Evolutionary conservation across 2,329 filamentous ascomycete genomes (phyloP), one percentile per base, ranked within the genome.

Genomic region (Eutypa lata): DNA sequence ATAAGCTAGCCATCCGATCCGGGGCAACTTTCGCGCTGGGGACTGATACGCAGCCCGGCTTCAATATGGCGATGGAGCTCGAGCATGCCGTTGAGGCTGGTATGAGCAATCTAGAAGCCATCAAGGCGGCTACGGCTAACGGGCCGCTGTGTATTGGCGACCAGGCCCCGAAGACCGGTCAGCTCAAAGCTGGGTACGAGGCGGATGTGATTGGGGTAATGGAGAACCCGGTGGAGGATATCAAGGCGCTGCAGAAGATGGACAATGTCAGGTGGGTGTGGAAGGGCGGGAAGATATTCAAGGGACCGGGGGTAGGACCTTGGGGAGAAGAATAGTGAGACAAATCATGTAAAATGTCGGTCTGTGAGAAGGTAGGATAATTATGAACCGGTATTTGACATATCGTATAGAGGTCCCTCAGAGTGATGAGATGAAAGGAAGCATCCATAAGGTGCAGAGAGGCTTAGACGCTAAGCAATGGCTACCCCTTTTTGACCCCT

Each of bases 151-250:
- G 69, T 2, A 61, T 79, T 1, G 74, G 73, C 1, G 66, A 61
- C 0, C 71, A 74, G 57, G 76, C 74, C 6, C 75, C 74, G 1
- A 71, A 70, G 60, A 73, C 73, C 4, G 76, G 76, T 0, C 72
- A 77, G 64, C 51, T 79, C 40, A 75, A 71, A 61, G 69, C 58
- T 19, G 76, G 75, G 1, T 79, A 76, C 47, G 76, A 78, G 61
- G 76, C 76, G 1, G 76, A 79, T 54, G 58, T 78, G 3, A 71
- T 79, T 48, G 76, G 73, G 0, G 51, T 79, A 40, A 59, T 67
- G 46, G 61, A 64, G 55, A 75, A 76, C 46, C 76, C 76, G 1
- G 64, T 75, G 2, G 65, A 74, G 1, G 69, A 78, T 51, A 70
- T 79, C 22, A 69, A 61, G 47, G 60, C 73, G 28, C 58, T 76